Evolutionary conservation across 345 rosid species (phyloP), one percentile per base, ranked within the genome.

Genomic region (Lepidium africanum): DNA sequence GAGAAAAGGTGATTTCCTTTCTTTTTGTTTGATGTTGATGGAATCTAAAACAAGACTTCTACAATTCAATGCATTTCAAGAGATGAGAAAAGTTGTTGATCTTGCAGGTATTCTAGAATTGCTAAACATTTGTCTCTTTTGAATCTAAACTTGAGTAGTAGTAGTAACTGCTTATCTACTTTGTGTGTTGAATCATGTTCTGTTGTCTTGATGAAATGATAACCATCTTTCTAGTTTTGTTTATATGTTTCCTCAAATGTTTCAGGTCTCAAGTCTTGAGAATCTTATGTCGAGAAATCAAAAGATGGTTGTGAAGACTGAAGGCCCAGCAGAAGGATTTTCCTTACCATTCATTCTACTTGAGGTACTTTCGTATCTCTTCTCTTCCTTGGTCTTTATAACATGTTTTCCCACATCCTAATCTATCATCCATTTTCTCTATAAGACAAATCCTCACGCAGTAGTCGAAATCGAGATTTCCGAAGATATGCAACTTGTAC

Each of bases 401-500:
- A 25, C 54, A 41, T 57, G 7, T 9, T 40, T 49, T 15, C 23
- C 56, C 16, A 35, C 36, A 33, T 32, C 37, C 33, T 43, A 13
- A 39, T 7, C 4, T 47, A 32, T 56, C 55, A 30, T 39, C 16
- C 48, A 37, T 15, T 48, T 65, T 39, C 47, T 55, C 49, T 30
- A 0, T 51, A 81, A 30, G 82, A 84, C 85, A 25, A 78, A 78
- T 17, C 76, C 85, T 54, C 74, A 79, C 39, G 83, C 85, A 13
- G 79, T 78, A 38, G 83, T 81, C 7, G 87, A 83, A 69, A 74
- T 83, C 43, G 87, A 84, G 76, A 77, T 84, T 13, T 84, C 82
- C 21, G 81, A 84, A 67, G 82, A 77, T 64, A 81, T 73, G 83
- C 80, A 79, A 69, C 74, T 81, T 67, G 82, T 84, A 1, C 84